These are phyloP conservation scores for Pyrenochaeta sp. DNA, from an alignment of 2,329 filamentous ascomycete species.

Conservation along the genomic window DNA sequence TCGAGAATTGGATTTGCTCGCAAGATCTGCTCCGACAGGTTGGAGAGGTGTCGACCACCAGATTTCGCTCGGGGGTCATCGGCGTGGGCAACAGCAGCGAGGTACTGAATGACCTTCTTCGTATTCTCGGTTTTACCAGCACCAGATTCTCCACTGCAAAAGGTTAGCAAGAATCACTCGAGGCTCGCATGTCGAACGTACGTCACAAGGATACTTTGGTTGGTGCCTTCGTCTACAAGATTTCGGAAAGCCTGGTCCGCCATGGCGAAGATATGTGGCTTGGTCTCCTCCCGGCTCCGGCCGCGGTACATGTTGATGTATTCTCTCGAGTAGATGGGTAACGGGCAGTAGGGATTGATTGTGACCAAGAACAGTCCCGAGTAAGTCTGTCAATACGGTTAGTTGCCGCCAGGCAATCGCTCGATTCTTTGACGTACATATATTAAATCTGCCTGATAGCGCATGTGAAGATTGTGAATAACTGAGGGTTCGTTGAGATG, in stretches of 20 bases:
- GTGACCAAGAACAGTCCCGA: conserved; percentile 96
- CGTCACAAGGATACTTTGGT: conserved; percentile 97
- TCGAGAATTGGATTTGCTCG: conserved; percentile 97
- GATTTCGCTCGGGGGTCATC: conserved; percentile 70
- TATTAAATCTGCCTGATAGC: conserved; percentile 95
- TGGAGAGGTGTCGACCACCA: conserved; percentile 74
- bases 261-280: conserved; percentile 97
- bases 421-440: conserved; percentile 62
- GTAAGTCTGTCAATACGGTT: conserved; percentile 72
- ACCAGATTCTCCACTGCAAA: conserved; percentile 80
- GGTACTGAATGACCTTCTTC: conserved; percentile 98
- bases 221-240: conserved; percentile 90
- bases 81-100: conserved; percentile 89
- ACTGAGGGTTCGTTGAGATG: conserved; percentile 98
- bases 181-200: conserved; percentile 43
- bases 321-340: conserved; percentile 95
- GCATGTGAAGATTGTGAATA: conserved; percentile 93
- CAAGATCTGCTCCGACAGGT: conserved; percentile 93
- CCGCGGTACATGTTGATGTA: conserved; percentile 99
- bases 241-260: conserved; percentile 96
- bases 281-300: conserved; percentile 87
- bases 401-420: conserved; percentile 1
- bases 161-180: conserved; percentile 21
- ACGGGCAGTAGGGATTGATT: conserved; percentile 92
- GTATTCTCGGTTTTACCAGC: conserved; percentile 99